Conservation (phyloP, 129 eudicot genomes). For the carrot (Daucus carota) region DNA sequence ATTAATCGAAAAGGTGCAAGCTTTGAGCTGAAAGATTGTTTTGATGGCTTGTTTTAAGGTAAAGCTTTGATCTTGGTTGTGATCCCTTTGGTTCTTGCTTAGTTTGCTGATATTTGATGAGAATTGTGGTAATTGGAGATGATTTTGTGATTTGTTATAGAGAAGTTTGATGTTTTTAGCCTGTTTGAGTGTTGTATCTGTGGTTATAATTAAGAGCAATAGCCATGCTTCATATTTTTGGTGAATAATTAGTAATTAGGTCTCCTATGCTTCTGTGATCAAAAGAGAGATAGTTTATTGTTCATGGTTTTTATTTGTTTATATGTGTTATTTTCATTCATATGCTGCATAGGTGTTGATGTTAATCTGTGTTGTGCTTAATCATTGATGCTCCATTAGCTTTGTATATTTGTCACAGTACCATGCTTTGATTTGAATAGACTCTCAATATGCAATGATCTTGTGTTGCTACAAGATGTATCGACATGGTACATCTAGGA, state of each 20-base stretch:
- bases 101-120: not conserved
- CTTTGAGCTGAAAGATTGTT: not conserved
- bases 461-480: not conserved
- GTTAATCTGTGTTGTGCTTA: not conserved
- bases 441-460: not conserved
- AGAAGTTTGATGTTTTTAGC: not conserved
- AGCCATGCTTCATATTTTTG: not conserved
- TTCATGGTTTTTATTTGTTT: not conserved
- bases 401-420: constrained; percentile 1
- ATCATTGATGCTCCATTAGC: not conserved
- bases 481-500: not conserved
- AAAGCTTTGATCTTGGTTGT: not conserved
- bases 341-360: not conserved
- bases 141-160: not conserved
- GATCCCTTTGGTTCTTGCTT: not conserved
- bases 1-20: not conserved
- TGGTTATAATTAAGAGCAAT: not conserved
- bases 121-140: not conserved
- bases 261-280: not conserved
- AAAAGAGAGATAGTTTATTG: not conserved
- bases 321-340: not conserved
- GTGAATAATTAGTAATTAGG: not conserved
- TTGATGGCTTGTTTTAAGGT: constrained; percentile 5
- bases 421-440: not conserved
- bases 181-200: not conserved